A percentile compares a stretch with the other conserved stretches of the same genome.
Conservation (phyloP, 225 moss, liverwort and hornwort genomes). For the Pleurozium schreberi region DNA sequence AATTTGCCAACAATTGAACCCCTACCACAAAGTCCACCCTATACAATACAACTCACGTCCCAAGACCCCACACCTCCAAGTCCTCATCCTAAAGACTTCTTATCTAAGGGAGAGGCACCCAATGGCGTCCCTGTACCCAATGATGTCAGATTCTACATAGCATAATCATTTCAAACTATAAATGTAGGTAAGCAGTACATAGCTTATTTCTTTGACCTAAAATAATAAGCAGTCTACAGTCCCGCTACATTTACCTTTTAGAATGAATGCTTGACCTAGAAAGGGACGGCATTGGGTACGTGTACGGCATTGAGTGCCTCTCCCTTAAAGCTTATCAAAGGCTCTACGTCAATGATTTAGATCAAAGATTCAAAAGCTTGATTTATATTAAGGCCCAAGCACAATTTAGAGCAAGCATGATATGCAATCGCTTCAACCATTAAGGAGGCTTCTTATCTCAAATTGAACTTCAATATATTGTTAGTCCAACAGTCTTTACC, state of each 20-base stretch:
- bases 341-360: not conserved
- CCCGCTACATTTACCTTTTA: too few relatives aligned
- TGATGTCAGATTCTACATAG: too few relatives aligned
- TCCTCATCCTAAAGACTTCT: not conserved
- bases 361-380: not conserved
- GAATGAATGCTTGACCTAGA: too few relatives aligned
- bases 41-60: not conserved
- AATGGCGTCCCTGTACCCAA: too few relatives aligned
- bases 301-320: too few relatives aligned
- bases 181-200: too few relatives aligned
- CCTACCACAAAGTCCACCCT: not conserved
- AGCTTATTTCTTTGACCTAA: too few relatives aligned
- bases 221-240: too few relatives aligned
- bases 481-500: rapidly evolving
- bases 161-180: too few relatives aligned
- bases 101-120: too few relatives aligned
- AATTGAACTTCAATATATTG: not conserved
- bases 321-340: not conserved
- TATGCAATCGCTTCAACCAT: not conserved
- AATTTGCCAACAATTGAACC: not conserved
- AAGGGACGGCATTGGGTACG: too few relatives aligned
- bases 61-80: not conserved
- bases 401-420: too few relatives aligned
- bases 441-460: not conserved
- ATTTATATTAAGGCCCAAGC: not conserved